These are phyloP conservation scores for Colletotrichum liaoningense DNA, from an alignment of 2,329 filamentous ascomycete species.

Conservation along the genomic window DNA sequence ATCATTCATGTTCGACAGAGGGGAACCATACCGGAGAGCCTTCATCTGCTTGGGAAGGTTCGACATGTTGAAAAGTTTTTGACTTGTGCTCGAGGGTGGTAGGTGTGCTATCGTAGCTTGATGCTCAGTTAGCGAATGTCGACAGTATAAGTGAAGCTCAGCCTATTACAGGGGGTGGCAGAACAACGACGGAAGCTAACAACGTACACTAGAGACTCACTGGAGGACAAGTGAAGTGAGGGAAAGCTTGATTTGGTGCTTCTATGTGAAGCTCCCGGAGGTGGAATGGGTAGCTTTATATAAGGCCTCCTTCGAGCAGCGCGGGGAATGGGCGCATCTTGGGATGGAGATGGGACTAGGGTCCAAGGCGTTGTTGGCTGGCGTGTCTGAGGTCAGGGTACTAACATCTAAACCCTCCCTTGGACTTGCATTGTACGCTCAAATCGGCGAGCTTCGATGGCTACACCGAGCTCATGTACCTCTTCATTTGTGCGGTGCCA, in stretches of 20 bases:
- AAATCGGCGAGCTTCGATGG: slow-evolving; percentile 17
- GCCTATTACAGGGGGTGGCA: background rate
- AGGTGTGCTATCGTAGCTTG: background rate
- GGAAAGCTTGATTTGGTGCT: background rate
- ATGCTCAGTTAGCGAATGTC: background rate
- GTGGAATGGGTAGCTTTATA: slow-evolving; percentile 6
- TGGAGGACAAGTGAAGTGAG: background rate
- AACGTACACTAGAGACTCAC: background rate
- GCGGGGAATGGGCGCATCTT: slow-evolving; percentile 28
- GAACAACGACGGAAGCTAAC: too few relatives aligned
- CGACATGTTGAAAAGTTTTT: slow-evolving; percentile 47
- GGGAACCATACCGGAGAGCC: slow-evolving; percentile 65
- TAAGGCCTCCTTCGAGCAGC: slow-evolving; percentile 7
- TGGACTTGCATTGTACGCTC: background rate
- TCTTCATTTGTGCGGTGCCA: background rate
- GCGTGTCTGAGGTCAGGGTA: slow-evolving; percentile 33
- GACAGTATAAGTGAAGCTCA: background rate
- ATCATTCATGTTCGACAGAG: background rate
- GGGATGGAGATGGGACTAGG: slow-evolving; percentile 17
- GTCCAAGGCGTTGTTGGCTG: slow-evolving; percentile 18
- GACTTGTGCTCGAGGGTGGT: background rate
- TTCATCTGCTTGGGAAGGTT: slow-evolving; percentile 68
- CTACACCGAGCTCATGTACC: slow-evolving; percentile 1
- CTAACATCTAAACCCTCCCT: slow-evolving; percentile 24
- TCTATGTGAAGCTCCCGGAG: background rate